Conservation (phyloP, 2,329 filamentous ascomycete species). For the Colletotrichum neosansevieriae region DNA sequence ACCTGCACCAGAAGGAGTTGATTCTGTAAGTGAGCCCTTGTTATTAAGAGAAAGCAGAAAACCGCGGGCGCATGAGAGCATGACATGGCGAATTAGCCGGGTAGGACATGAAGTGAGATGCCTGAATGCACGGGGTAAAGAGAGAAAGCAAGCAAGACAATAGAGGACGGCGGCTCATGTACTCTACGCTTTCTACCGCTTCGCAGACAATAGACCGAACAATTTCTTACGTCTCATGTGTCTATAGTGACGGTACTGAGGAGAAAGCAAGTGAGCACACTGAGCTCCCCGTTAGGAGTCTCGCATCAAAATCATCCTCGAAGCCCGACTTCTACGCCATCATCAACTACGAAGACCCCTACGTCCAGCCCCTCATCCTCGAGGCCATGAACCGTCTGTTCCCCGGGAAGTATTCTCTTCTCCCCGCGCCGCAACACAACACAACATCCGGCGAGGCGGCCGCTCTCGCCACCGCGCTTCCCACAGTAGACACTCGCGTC, state of each 20-base stretch:
- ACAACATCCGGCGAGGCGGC: constrained; percentile 46
- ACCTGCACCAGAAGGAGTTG: constrained; percentile 77
- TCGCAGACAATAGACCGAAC: constrained; percentile 25
- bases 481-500: constrained; percentile 56
- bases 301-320: constrained; percentile 41
- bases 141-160: constrained; percentile 8
- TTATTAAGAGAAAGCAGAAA: constrained; percentile 10
- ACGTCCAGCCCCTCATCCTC: constrained; percentile 88
- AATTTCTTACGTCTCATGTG: constrained; percentile 27
- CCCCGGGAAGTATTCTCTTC: constrained; percentile 61
- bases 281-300: constrained; percentile 27
- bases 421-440: constrained; percentile 64
- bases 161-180: constrained; percentile 37
- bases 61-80: constrained; percentile 8
- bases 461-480: constrained; percentile 52
- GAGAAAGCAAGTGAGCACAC: not conserved
- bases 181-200: constrained; percentile 34
- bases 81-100: constrained; percentile 29
- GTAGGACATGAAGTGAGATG: constrained; percentile 26
- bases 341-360: constrained; percentile 86
- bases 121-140: constrained; percentile 2
- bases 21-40: constrained; percentile 78
- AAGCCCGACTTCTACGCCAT: constrained; percentile 67
- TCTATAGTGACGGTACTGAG: constrained; percentile 28
- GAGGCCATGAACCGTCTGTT: constrained; percentile 75